Percentiles rank a stretch among this genome's conserved stretches.
phyloP scores from a whole-genome alignment of 2,329 filamentous ascomycete genomes.

The Xylaria hypoxylon region DNA sequence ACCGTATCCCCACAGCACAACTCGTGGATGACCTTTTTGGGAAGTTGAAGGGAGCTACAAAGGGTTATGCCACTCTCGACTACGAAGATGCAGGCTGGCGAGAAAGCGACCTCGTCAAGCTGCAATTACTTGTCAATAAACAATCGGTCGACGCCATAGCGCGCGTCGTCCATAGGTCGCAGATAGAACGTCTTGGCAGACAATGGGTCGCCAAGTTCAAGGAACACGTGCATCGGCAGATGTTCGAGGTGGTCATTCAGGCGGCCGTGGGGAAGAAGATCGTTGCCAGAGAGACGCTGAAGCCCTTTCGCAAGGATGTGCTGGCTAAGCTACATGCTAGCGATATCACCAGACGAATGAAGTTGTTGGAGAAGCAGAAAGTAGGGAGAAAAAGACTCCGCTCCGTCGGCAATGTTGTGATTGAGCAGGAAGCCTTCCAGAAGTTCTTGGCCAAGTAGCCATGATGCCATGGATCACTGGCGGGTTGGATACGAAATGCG shows the following conservation, averaged over 20 bases:
- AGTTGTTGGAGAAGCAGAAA: constrained; percentile 96
- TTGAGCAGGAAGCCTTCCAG: constrained; percentile 96
- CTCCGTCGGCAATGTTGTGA: constrained; percentile 89
- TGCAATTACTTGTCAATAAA: constrained; percentile 95
- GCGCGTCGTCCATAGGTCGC: constrained; percentile 86
- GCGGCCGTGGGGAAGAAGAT: constrained; percentile 85
- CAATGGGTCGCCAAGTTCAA: constrained; percentile 97
- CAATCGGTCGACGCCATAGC: constrained; percentile 92
- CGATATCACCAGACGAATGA: constrained; percentile 83
- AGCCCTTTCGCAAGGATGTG: constrained; percentile 96
- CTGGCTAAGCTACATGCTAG: constrained; percentile 91
- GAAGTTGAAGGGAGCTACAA: constrained; percentile 91
- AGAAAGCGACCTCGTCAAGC: constrained; percentile 81
- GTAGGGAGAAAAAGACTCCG: constrained; percentile 90
- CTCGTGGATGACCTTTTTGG: constrained; percentile 98
- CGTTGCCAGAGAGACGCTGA: constrained; percentile 92
- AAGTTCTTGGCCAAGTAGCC: constrained; percentile 84
- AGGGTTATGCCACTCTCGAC: constrained; percentile 94
- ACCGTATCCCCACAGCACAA: constrained; percentile 87
- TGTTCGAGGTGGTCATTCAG: constrained; percentile 98
- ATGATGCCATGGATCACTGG: background rate
- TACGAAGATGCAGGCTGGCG: constrained; percentile 96
- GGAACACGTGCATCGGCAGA: constrained; percentile 93
- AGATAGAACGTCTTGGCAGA: constrained; percentile 82
- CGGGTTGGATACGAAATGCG: background rate